A percentile compares a stretch with the other conserved stretches of the same genome.
These are phyloP conservation scores for Ophiosphaerella herpotricha DNA, from an alignment of 2,329 filamentous ascomycete species.

Conservation along the genomic window DNA sequence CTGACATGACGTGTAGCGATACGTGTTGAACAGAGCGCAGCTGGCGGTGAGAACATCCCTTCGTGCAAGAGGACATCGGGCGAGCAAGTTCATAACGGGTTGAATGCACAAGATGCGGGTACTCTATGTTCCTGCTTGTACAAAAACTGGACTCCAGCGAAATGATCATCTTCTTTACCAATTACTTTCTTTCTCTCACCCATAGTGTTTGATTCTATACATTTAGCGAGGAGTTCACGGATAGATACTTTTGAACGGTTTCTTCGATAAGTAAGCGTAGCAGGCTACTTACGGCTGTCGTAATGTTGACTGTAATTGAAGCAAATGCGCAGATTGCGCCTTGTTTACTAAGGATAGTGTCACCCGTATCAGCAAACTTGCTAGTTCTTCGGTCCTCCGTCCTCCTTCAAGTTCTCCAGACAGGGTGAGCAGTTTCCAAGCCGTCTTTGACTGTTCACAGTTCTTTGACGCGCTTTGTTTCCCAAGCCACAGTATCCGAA, in stretches of 20 bases:
- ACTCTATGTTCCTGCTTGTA: conserved; percentile 55
- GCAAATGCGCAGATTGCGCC: not conserved
- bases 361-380: not conserved
- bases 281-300: not conserved
- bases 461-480: not conserved
- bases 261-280: not conserved
- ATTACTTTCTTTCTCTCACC: not conserved
- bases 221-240: conserved; percentile 3
- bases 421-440: not conserved
- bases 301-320: not conserved
- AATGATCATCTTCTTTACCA: conserved; percentile 6
- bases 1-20: conserved; percentile 47
- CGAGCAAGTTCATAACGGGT: conserved; percentile 38
- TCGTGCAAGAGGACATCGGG: conserved; percentile 56
- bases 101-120: conserved; percentile 41
- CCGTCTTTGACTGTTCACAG: not conserved
- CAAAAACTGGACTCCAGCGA: conserved; percentile 45
- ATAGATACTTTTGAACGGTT: not conserved
- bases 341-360: not conserved
- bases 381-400: not conserved
- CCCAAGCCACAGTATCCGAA: conserved; percentile 2
- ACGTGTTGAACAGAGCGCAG: conserved; percentile 59
- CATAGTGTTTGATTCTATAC: conserved; percentile 6
- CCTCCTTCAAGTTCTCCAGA: not conserved
- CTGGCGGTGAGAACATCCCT: conserved; percentile 56